Percentiles rank a stretch among this genome's conserved stretches.
phyloP scores from a whole-genome alignment of 2,329 filamentous ascomycete genomes.

The Exophiala lecanii-corni region DNA sequence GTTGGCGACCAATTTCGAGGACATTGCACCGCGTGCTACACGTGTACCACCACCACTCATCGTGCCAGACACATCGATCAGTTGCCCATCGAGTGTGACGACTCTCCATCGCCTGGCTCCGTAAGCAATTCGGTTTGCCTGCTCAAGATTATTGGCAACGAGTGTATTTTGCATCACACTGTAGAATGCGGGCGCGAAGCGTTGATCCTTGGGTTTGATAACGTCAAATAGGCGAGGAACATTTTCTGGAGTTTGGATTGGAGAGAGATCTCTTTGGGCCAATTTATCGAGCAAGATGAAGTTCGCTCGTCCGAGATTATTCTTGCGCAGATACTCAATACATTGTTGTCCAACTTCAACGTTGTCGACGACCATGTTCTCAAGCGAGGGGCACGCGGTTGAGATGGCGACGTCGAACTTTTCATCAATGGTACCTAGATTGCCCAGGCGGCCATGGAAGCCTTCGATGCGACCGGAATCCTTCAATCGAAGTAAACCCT shows the following conservation, averaged over 20 bases:
- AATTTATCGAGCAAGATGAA: conserved; percentile 94
- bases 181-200: conserved; percentile 86
- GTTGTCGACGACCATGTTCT: conserved; percentile 95
- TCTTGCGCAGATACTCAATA: conserved; percentile 95
- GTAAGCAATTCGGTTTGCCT: conserved; percentile 95
- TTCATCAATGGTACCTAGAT: conserved; percentile 86
- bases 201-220: conserved; percentile 80
- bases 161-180: conserved; percentile 92
- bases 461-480: conserved; percentile 96
- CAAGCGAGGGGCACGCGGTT: conserved; percentile 82
- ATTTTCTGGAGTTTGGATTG: conserved; percentile 83
- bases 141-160: conserved; percentile 86
- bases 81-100: conserved; percentile 87
- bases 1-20: conserved; percentile 85
- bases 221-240: conserved; percentile 91
- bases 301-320: conserved; percentile 91
- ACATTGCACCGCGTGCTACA: conserved; percentile 91
- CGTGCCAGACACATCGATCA: conserved; percentile 97
- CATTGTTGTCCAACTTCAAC: conserved; percentile 96
- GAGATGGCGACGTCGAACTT: conserved; percentile 98
- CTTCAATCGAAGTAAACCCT: conserved; percentile 86
- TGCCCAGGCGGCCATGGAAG: conserved; percentile 91
- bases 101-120: conserved; percentile 92
- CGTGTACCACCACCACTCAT: conserved; percentile 96
- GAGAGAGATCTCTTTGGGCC: conserved; percentile 68